Conservation (phyloP, 2,329 filamentous ascomycete species). For the Capronia americana region DNA sequence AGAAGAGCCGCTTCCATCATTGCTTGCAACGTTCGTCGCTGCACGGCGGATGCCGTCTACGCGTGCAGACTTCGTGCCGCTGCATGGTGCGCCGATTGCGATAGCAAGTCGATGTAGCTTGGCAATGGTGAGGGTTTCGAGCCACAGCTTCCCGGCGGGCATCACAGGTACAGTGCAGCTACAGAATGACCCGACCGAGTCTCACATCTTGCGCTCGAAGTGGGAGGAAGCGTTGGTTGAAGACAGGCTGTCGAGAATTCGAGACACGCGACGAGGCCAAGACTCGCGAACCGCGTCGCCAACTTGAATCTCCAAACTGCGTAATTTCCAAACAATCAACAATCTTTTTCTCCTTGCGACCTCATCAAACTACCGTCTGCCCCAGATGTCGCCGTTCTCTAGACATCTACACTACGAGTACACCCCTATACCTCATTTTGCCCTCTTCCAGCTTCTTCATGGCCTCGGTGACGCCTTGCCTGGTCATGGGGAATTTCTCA, state of each 20-base stretch:
- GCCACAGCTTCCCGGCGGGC: conserved; percentile 39
- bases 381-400: background rate
- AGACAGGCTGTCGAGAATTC: background rate
- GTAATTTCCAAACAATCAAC: background rate
- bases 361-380: background rate
- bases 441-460: conserved; percentile 57
- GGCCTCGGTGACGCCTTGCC: conserved; percentile 56
- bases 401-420: conserved; percentile 13
- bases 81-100: conserved; percentile 64
- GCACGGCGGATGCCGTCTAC: conserved; percentile 57
- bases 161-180: conserved; percentile 1
- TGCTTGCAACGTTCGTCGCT: conserved; percentile 36
- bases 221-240: background rate
- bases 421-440: conserved; percentile 52
- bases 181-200: background rate
- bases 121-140: conserved; percentile 55
- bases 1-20: conserved; percentile 30
- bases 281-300: background rate
- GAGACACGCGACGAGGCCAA: background rate
- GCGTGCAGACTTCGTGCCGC: conserved; percentile 66
- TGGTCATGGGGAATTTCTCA: conserved; percentile 66
- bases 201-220: background rate
- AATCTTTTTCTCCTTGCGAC: background rate
- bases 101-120: conserved; percentile 66
- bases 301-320: background rate